A percentile compares a stretch with the other conserved stretches of the same genome.
Conservation (phyloP, 805 yeast genomes). For the Tetrapisispora pingtungensis region DNA sequence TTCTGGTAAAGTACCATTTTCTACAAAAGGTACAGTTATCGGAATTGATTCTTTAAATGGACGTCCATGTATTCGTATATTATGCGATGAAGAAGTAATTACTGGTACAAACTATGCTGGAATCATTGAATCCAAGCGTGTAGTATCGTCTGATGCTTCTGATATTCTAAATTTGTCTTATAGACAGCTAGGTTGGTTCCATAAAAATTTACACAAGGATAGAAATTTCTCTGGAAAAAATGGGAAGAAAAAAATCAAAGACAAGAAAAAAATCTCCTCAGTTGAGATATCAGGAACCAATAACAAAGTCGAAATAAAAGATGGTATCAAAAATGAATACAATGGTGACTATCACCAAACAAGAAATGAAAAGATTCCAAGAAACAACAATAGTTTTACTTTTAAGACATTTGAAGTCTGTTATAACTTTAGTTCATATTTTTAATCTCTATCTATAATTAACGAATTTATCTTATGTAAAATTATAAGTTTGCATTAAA, state of each 20-base stretch:
- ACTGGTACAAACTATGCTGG: slow-evolving; percentile 79
- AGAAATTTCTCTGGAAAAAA: not conserved
- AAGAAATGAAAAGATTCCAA: no score
- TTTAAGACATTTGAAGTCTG: no score
- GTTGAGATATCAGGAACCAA: no score
- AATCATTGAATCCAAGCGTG: slow-evolving; percentile 64
- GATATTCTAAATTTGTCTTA: slow-evolving; percentile 63
- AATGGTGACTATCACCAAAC: no score
- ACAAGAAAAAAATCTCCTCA: not conserved
- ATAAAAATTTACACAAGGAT: not conserved
- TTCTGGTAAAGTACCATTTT: slow-evolving; percentile 81
- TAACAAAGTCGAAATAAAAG: no score
- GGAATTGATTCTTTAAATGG: slow-evolving; percentile 52
- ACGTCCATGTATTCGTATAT: slow-evolving; percentile 50
- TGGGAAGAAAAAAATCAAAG: not conserved
- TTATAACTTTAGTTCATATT: no score
- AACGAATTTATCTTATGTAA: no score
- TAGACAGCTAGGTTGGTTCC: not conserved
- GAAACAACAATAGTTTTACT: no score
- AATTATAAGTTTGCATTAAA: no score
- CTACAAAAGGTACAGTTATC: slow-evolving; percentile 81
- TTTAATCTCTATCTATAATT: no score
- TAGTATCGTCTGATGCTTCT: slow-evolving; percentile 70
- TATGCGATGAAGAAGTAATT: slow-evolving; percentile 74
- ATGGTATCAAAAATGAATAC: no score